phyloP scores from a whole-genome alignment of 2,329 filamentous ascomycete genomes.

The Neocucurbitaria cava region DNA sequence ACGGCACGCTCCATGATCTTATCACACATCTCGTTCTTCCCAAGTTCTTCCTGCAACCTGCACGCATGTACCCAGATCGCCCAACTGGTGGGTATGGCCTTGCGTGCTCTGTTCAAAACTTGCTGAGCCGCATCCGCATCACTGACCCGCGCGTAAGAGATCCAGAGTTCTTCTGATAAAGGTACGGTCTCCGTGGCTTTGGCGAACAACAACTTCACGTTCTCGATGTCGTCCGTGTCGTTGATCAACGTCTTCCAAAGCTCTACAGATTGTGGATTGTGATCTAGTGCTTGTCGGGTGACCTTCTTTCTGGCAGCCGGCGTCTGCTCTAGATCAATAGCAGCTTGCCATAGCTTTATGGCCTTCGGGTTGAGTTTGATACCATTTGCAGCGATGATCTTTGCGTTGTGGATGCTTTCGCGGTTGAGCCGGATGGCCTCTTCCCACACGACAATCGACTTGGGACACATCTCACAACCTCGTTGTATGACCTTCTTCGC shows the following conservation, averaged over 20 bases:
- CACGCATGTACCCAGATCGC: constrained; percentile 98
- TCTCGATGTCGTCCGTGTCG: constrained; percentile 85
- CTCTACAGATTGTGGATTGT: constrained; percentile 91
- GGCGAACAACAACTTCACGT: constrained; percentile 86
- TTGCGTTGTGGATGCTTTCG: constrained; percentile 83
- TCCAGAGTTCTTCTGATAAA: constrained; percentile 91
- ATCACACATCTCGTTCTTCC: constrained; percentile 73
- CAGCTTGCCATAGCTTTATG: constrained; percentile 91
- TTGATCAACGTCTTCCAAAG: constrained; percentile 99
- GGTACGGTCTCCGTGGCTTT: constrained; percentile 97
- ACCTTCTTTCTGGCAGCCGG: constrained; percentile 89
- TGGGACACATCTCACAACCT: constrained; percentile 89
- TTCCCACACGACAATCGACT: constrained; percentile 93
- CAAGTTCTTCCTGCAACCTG: constrained; percentile 87
- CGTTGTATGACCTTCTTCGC: constrained; percentile 87
- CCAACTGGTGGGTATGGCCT: constrained; percentile 89
- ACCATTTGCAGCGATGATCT: constrained; percentile 91
- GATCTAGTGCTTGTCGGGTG: constrained; percentile 86
- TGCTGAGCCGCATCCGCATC: constrained; percentile 90
- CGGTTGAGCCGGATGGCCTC: constrained; percentile 89
- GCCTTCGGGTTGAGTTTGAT: constrained; percentile 91
- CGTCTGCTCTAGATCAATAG: constrained; percentile 89
- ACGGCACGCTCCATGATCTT: constrained; percentile 96
- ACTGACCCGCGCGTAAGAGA: constrained; percentile 89
- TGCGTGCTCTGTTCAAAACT: constrained; percentile 92